Percentiles rank a stretch among this genome's conserved stretches.
Evolutionary conservation across 805 yeast genomes (phyloP).

Genomic region (fission yeast (Schizosaccharomyces pombe)): DNA sequence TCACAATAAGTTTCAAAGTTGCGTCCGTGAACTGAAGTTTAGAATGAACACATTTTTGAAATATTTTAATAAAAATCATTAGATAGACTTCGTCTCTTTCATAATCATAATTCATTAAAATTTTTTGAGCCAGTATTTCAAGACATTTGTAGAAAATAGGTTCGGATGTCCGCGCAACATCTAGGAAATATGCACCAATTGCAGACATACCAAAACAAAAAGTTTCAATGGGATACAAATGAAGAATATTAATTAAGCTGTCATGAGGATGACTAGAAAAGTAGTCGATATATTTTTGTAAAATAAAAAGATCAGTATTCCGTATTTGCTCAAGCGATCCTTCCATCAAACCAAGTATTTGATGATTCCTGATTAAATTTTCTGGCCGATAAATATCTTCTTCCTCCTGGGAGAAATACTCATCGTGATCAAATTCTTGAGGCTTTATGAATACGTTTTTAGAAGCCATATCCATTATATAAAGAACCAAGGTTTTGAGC

Average conservation of each 20-base stretch:
- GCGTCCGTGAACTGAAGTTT: not conserved
- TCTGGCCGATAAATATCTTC: too few species aligned
- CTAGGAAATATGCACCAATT: not conserved
- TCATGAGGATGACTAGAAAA: not conserved
- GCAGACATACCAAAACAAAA: not conserved
- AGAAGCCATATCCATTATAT: too few species aligned
- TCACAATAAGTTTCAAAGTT: not conserved
- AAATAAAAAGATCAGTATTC: too few species aligned
- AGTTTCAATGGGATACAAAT: not conserved
- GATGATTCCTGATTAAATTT: too few species aligned
- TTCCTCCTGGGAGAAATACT: too few species aligned
- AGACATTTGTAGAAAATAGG: not conserved
- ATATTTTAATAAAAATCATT: not conserved
- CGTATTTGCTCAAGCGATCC: too few species aligned
- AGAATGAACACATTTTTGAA: not conserved
- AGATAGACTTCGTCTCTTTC: not conserved
- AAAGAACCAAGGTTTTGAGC: too few species aligned
- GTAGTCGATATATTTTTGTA: not conserved
- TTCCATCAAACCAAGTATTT: too few species aligned
- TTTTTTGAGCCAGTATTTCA: not conserved
- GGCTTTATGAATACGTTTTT: too few species aligned
- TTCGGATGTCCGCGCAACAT: not conserved
- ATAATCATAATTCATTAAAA: not conserved
- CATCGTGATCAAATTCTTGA: too few species aligned
- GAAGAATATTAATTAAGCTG: not conserved